Base-by-base conservation (phyloP, 1,284 basidiomycete species). In the Sporisorium scitamineum region DNA sequence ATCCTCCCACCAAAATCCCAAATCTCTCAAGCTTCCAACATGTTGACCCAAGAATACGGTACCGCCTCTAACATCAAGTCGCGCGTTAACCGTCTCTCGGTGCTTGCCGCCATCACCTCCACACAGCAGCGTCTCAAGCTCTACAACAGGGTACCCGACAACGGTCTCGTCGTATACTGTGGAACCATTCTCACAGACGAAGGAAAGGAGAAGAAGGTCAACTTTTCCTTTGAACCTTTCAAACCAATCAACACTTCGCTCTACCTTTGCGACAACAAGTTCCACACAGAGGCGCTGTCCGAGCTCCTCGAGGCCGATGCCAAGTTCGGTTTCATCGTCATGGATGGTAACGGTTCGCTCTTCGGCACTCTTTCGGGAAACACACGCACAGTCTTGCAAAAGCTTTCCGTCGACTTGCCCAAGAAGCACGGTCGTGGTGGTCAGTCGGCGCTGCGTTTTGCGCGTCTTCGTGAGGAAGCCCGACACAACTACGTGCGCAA, bases 391-490 rank as follows among this genome's bases (percentile, higher is more conserved):
- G 90, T 99, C 58, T 89, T 97, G 64, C 95, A 99, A 88, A 99
- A 99, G 87, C 97, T 99, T 88, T 95, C 93, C 39, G 97, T 99
- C 85, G 97, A 99, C 87, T 90, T 99, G 22, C 97, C 97, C 55
- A 99, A 99, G 89, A 99, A 99, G 89, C 97, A 99, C 87, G 95
- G 95, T 20, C 96, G 97, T 90, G 97, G 97, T 92, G 97, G 97
- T 88, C 97, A 99, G 87, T 99, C 97, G 69, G 97, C 97, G 31
- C 89, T 99, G 59, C 97, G 97, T 93, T 99, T 99, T 91, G 94
- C 96, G 44, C 96, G 97, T 90, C 91, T 99, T 65, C 93, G 97
- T 86, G 97, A 98, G 85, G 97, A 99, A 88, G 97, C 97, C 84
- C 91, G 97, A 63, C 96, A 99, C 91, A 99, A 99, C 87, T 99